A percentile compares a stretch with the other conserved stretches of the same genome.
phyloP scores from a whole-genome alignment of 768 basidiomycete genomes.

The Lactarius sanguifluus region DNA sequence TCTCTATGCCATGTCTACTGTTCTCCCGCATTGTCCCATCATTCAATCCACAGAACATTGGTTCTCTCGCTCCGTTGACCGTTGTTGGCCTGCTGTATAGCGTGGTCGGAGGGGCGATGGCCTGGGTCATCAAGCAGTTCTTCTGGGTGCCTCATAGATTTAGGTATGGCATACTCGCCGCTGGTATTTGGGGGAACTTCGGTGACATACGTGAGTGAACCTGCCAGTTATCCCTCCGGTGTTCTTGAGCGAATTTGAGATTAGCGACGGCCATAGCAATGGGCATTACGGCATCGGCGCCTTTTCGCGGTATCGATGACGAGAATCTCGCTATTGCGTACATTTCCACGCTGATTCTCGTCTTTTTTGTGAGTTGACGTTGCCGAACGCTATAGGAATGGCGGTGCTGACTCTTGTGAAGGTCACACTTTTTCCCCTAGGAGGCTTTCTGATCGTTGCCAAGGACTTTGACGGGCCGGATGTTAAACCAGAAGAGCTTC shows the following conservation, averaged over 20 bases:
- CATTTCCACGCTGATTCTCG: conserved; percentile 57
- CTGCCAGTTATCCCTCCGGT: neutral
- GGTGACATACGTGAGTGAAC: conserved; percentile 63
- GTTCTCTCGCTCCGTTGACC: conserved; percentile 58
- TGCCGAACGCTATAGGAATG: neutral
- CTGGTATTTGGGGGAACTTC: conserved; percentile 67
- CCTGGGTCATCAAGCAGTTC: conserved; percentile 55
- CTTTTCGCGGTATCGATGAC: conserved; percentile 59
- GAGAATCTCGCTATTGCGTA: conserved; percentile 66
- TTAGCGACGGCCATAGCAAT: conserved; percentile 65
- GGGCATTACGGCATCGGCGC: conserved; percentile 58
- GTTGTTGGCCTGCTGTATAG: conserved; percentile 64
- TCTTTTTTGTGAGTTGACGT: conserved; percentile 51
- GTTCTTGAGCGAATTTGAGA: conserved; percentile 4
- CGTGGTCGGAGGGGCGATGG: conserved; percentile 50
- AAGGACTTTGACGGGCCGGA: conserved; percentile 69
- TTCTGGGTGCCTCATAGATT: conserved; percentile 82
- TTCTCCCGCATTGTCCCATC: conserved; percentile 73
- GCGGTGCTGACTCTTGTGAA: conserved; percentile 30
- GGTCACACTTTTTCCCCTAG: conserved; percentile 66
- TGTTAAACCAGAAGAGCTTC: conserved; percentile 55
- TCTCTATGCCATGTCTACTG: conserved; percentile 61
- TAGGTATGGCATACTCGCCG: conserved; percentile 65
- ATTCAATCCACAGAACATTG: conserved; percentile 57
- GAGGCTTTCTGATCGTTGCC: conserved; percentile 52